A percentile compares a stretch with the other conserved stretches of the same genome.
Conservation (phyloP, 2,329 filamentous ascomycete genomes). For the Nigrospora osmanthi region DNA sequence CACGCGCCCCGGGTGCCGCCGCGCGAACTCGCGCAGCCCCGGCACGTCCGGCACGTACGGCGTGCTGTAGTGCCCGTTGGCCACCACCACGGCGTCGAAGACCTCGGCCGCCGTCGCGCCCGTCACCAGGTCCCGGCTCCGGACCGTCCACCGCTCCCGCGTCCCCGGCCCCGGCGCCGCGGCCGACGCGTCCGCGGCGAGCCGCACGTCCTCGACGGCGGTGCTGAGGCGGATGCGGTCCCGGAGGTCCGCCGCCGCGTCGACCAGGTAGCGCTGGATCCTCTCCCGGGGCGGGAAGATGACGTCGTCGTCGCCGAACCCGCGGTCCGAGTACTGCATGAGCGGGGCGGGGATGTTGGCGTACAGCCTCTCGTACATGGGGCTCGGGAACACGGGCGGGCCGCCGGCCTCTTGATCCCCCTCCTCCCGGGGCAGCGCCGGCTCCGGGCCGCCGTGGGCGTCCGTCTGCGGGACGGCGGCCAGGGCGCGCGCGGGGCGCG, state of each 20-base stretch:
- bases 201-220: slow-evolving; percentile 50
- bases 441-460: slow-evolving; percentile 53
- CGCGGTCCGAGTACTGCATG: slow-evolving; percentile 71
- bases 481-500: slow-evolving; percentile 27
- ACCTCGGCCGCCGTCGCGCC: slow-evolving; percentile 22
- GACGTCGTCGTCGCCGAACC: slow-evolving; percentile 55
- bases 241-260: slow-evolving; percentile 62
- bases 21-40: slow-evolving; percentile 52
- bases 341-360: slow-evolving; percentile 78
- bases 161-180: neutral
- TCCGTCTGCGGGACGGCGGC: slow-evolving; percentile 58
- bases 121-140: slow-evolving; percentile 40
- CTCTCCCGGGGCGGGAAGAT: slow-evolving; percentile 67
- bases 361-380: slow-evolving; percentile 75
- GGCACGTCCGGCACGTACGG: slow-evolving; percentile 58
- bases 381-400: slow-evolving; percentile 64
- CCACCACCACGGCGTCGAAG: slow-evolving; percentile 71
- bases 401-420: slow-evolving; percentile 6
- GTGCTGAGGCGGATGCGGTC: slow-evolving; percentile 62
- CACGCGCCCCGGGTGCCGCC: slow-evolving; percentile 50
- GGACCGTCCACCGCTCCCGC: slow-evolving; percentile 51
- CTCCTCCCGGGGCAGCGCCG: slow-evolving; percentile 36
- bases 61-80: slow-evolving; percentile 67
- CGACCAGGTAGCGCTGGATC: slow-evolving; percentile 66
- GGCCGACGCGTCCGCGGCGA: slow-evolving; percentile 12